These are phyloP conservation scores for Penicillium cataractarum DNA, from an alignment of 495 filamentous ascomycete genomes.

Conservation along the genomic window DNA sequence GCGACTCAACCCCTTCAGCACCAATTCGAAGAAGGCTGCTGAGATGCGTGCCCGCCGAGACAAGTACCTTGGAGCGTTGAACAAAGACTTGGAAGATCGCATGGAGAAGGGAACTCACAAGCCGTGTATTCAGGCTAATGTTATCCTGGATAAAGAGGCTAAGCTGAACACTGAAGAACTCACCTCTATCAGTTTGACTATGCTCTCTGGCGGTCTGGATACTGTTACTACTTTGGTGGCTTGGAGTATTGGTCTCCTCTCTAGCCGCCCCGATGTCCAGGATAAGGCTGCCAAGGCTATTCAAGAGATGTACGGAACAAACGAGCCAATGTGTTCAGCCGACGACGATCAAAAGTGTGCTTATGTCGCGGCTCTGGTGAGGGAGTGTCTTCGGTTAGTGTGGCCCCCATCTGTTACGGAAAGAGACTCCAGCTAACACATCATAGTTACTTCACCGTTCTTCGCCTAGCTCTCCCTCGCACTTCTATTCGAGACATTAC, in stretches of 20 bases:
- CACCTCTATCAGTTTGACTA: slow-evolving; percentile 64
- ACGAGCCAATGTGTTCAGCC: slow-evolving; percentile 59
- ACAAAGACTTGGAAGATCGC: slow-evolving; percentile 55
- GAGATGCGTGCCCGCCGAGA: slow-evolving; percentile 63
- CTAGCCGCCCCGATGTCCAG: slow-evolving; percentile 62
- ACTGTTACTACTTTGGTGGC: slow-evolving; percentile 64
- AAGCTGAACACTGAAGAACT: slow-evolving; percentile 61
- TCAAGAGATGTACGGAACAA: slow-evolving; percentile 51
- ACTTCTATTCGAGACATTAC: slow-evolving; percentile 62
- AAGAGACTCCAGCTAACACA: not conserved
- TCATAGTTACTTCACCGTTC: slow-evolving; percentile 57
- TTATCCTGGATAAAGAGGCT: slow-evolving; percentile 63
- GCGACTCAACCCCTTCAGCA: slow-evolving; percentile 59
- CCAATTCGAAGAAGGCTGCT: slow-evolving; percentile 52
- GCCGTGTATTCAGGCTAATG: slow-evolving; percentile 67
- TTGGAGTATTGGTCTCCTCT: slow-evolving; percentile 64
- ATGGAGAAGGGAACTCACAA: slow-evolving; percentile 62
- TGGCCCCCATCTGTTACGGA: not conserved
- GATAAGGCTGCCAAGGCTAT: slow-evolving; percentile 61
- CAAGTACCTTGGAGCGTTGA: slow-evolving; percentile 58
- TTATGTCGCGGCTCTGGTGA: slow-evolving; percentile 61
- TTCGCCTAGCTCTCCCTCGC: slow-evolving; percentile 63
- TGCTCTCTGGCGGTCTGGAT: slow-evolving; percentile 65
- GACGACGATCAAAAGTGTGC: slow-evolving; percentile 64
- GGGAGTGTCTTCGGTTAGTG: slow-evolving; percentile 58